Conservation (phyloP, 2,329 filamentous ascomycete species). For the Arthrobotrys musiformis region DNA sequence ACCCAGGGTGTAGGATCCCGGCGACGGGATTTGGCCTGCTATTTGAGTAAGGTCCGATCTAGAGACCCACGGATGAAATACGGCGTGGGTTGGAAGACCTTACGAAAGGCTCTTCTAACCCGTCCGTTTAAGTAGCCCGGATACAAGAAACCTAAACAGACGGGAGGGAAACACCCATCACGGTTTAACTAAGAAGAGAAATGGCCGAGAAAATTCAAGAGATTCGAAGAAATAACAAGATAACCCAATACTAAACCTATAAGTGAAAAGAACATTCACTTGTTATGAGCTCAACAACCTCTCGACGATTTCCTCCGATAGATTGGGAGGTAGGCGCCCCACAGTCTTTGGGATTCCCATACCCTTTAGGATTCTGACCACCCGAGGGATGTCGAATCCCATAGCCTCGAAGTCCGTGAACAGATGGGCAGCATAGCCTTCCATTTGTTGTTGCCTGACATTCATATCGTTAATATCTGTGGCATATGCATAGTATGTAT, state of each 20-base stretch:
- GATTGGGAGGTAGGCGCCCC: constrained; percentile 13
- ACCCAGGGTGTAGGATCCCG: background rate
- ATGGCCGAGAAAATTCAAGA: background rate
- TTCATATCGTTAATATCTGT: background rate
- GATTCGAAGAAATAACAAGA: background rate
- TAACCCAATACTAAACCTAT: background rate
- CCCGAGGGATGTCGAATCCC: constrained; percentile 89
- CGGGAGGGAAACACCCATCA: background rate
- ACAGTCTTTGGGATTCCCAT: constrained; percentile 72
- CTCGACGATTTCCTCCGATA: constrained; percentile 29
- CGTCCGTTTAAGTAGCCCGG: background rate
- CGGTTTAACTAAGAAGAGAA: background rate
- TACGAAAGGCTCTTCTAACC: background rate
- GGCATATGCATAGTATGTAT: too few relatives aligned
- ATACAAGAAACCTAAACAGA: background rate
- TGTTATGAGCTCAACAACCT: constrained; percentile 21
- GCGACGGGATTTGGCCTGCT: background rate
- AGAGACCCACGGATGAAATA: background rate
- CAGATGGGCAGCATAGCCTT: constrained; percentile 85
- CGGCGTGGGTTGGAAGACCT: background rate
- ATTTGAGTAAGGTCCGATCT: background rate
- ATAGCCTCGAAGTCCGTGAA: constrained; percentile 86
- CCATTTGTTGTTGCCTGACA: constrained; percentile 67
- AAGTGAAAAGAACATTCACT: background rate
- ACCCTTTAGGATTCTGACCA: constrained; percentile 83